Conservation (phyloP, 371 early-diverging fungal species). For the Mortierella sp. region DNA sequence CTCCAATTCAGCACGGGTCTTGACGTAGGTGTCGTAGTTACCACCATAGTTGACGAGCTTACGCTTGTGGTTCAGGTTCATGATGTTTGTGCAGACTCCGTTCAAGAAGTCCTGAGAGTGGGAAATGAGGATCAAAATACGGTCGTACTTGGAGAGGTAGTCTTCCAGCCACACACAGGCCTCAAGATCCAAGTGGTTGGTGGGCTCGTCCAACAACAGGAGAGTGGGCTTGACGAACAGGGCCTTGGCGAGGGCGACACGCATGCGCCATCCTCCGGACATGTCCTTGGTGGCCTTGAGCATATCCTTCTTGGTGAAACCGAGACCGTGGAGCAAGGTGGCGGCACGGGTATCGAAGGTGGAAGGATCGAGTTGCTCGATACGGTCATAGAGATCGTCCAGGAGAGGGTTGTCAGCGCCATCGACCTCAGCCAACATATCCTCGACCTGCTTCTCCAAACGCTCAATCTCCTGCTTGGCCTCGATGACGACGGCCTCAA, state of each 20-base stretch:
- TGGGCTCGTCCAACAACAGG: constrained; percentile 97
- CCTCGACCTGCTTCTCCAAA: constrained; percentile 92
- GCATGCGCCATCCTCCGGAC: constrained; percentile 99
- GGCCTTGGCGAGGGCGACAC: constrained; percentile 97
- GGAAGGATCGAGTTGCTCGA: constrained; percentile 90
- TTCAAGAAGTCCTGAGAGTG: constrained; percentile 99
- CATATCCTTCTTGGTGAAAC: constrained; percentile 91
- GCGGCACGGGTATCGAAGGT: constrained; percentile 97
- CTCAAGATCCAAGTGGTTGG: constrained; percentile 98
- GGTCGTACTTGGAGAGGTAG: constrained; percentile 93
- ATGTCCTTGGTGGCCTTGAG: constrained; percentile 91
- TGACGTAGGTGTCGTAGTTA: constrained; percentile 97
- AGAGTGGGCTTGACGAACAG: constrained; percentile 97
- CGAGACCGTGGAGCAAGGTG: constrained; percentile 93
- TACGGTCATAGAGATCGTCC: constrained; percentile 96
- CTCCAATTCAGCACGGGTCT: constrained; percentile 94
- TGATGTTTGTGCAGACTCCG: constrained; percentile 96
- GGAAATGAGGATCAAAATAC: constrained; percentile 95
- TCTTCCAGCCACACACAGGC: constrained; percentile 99
- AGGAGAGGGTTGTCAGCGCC: constrained; percentile 90
- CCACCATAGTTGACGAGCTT: constrained; percentile 96
- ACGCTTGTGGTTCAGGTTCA: constrained; percentile 89
- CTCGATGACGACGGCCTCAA: constrained; percentile 91
- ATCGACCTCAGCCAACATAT: constrained; percentile 81
- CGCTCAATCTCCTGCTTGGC: constrained; percentile 91